phyloP scores from a whole-genome alignment of 2,329 filamentous ascomycete genomes.

The Blastomyces gilchristii region DNA sequence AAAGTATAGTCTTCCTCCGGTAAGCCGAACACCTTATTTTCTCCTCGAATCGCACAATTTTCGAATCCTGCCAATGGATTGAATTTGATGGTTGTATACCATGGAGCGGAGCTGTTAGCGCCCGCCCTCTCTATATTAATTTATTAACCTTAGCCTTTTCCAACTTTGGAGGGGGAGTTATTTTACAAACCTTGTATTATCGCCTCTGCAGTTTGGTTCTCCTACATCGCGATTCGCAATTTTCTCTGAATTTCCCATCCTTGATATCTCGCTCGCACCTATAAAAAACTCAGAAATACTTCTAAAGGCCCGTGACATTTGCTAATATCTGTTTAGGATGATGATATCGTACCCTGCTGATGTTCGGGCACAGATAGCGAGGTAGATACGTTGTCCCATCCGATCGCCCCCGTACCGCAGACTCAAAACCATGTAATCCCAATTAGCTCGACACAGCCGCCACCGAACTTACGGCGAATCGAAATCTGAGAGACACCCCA shows the following conservation, averaged over 20 bases:
- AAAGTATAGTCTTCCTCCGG: neutral
- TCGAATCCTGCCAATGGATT: neutral
- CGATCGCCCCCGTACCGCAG: neutral
- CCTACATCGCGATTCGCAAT: neutral
- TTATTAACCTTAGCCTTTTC: no score
- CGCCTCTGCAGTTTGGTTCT: neutral
- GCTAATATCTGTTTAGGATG: conserved; percentile 1
- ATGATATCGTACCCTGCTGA: neutral
- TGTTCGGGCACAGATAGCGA: neutral
- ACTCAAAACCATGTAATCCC: neutral
- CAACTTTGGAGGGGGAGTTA: neutral
- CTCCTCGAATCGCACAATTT: neutral
- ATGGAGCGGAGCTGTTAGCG: neutral
- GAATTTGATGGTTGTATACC: neutral
- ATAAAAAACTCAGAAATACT: neutral
- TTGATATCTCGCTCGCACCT: neutral
- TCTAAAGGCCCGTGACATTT: neutral
- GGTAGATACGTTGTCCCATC: neutral
- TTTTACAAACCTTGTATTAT: neutral
- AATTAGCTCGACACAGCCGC: neutral
- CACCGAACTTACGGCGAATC: neutral
- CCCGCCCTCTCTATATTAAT: neutral
- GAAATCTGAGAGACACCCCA: neutral
- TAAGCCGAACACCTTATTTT: neutral
- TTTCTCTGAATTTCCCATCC: neutral